These are phyloP conservation scores for Arthroderma uncinatum DNA, from an alignment of 2,329 filamentous ascomycete genomes.

Conservation along the genomic window DNA sequence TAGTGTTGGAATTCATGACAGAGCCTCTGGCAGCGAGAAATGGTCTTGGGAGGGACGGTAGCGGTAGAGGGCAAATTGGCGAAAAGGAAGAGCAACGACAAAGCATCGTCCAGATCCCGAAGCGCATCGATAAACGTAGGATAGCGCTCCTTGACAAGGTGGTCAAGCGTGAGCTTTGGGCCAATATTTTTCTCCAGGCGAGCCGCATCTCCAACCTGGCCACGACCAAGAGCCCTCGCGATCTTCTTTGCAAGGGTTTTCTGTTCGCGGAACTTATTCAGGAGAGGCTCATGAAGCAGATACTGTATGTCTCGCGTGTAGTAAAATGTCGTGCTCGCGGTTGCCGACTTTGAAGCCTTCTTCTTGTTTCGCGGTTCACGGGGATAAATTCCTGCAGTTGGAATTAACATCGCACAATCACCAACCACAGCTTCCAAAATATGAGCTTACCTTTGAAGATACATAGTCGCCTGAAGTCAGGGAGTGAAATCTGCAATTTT, in stretches of 20 bases:
- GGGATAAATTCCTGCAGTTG: conserved; percentile 66
- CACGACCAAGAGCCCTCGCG: conserved; percentile 76
- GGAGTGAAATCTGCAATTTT: conserved; percentile 93
- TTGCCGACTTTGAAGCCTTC: conserved; percentile 87
- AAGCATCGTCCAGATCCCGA: conserved; percentile 86
- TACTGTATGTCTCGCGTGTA: conserved; percentile 96
- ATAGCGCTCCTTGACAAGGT: conserved; percentile 96
- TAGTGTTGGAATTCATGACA: conserved; percentile 97
- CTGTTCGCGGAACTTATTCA: conserved; percentile 92
- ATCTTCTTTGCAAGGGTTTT: conserved; percentile 98
- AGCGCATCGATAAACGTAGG: conserved; percentile 92
- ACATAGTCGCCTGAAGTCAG: conserved; percentile 94
- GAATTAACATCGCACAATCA: neutral
- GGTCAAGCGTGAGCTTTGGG: conserved; percentile 81
- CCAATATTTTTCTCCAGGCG: conserved; percentile 85
- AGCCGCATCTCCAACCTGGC: conserved; percentile 79
- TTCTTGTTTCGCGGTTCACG: conserved; percentile 94
- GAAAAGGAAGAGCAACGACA: conserved; percentile 96
- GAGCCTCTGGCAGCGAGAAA: conserved; percentile 84
- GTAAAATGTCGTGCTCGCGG: conserved; percentile 82
- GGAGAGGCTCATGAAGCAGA: conserved; percentile 86
- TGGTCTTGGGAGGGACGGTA: conserved; percentile 86
- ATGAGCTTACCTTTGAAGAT: conserved; percentile 72
- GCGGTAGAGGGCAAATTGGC: conserved; percentile 86
- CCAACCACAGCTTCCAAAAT: neutral